These are phyloP conservation scores for Mrakia hoshinonis DNA, from an alignment of 768 basidiomycete genomes.

Conservation along the genomic window DNA sequence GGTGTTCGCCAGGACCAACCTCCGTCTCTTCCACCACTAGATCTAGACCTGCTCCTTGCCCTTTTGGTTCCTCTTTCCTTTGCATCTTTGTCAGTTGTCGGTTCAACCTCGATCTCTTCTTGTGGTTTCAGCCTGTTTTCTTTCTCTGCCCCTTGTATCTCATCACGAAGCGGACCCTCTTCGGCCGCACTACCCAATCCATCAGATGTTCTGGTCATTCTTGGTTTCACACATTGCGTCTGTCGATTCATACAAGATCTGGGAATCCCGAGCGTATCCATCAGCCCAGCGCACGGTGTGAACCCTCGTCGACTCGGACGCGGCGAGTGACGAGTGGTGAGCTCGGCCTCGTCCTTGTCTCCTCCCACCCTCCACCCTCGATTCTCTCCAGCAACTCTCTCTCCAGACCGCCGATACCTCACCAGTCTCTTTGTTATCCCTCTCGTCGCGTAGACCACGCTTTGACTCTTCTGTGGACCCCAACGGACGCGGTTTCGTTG, in stretches of 20 bases:
- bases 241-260: too few relatives aligned
- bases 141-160: not conserved
- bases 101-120: constrained; percentile 1
- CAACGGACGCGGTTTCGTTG: too few relatives aligned
- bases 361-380: not conserved
- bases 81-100: not conserved
- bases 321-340: too few relatives aligned
- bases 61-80: not conserved
- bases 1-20: constrained; percentile 73
- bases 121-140: not conserved
- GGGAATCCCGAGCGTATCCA: too few relatives aligned
- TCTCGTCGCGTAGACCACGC: too few relatives aligned
- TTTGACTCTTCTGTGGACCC: too few relatives aligned
- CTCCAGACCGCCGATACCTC: not conserved
- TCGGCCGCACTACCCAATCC: not conserved
- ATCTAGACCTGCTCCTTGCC: not conserved
- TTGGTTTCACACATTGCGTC: too few relatives aligned
- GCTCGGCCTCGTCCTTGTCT: not conserved
- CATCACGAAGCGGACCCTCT: not conserved
- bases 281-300: too few relatives aligned
- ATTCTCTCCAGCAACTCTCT: not conserved
- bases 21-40: constrained; percentile 30
- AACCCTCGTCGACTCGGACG: too few relatives aligned
- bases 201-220: not conserved
- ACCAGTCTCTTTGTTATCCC: too few relatives aligned